These are phyloP conservation scores for Hypoxylon sp. DNA, from an alignment of 2,329 filamentous ascomycete species.

Conservation along the genomic window DNA sequence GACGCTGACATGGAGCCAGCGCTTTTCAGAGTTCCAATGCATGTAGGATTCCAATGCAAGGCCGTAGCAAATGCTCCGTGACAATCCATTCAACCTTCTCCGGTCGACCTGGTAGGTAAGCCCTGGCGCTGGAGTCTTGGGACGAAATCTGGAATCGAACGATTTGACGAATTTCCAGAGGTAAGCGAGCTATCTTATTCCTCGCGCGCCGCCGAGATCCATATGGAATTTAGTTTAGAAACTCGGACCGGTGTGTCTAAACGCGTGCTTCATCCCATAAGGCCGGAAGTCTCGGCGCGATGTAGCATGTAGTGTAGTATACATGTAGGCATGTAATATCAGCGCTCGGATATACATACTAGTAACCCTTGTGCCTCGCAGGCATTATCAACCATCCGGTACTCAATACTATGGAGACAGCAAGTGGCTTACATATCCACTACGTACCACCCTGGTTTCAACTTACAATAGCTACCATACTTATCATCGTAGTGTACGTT, in stretches of 20 bases:
- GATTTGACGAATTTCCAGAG: slow-evolving; percentile 23
- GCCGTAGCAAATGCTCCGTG: slow-evolving; percentile 40
- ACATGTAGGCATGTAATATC: neutral
- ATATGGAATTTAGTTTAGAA: slow-evolving; percentile 19
- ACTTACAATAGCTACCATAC: neutral
- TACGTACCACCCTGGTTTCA: neutral
- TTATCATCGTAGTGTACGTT: slow-evolving; percentile 5
- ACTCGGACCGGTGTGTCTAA: slow-evolving; percentile 16
- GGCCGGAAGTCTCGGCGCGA: slow-evolving; percentile 37
- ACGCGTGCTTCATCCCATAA: slow-evolving; percentile 41
- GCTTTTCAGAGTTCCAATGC: slow-evolving; percentile 22
- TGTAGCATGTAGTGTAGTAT: neutral
- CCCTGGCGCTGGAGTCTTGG: neutral
- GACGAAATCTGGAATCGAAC: slow-evolving; percentile 32
- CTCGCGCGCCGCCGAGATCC: slow-evolving; percentile 35
- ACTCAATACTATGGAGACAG: neutral
- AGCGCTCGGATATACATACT: slow-evolving; percentile 13
- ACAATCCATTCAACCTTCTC: slow-evolving; percentile 13
- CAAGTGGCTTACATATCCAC: neutral
- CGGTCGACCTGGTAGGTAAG: slow-evolving; percentile 5
- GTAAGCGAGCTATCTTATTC: slow-evolving; percentile 5
- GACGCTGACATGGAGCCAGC: slow-evolving; percentile 30
- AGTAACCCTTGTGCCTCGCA: slow-evolving; percentile 7
- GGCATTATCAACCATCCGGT: slow-evolving; percentile 13
- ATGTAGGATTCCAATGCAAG: slow-evolving; percentile 26